Evolutionary conservation across 805 yeast genomes (phyloP).

Genomic region (Schwanniomyces yamadae): DNA sequence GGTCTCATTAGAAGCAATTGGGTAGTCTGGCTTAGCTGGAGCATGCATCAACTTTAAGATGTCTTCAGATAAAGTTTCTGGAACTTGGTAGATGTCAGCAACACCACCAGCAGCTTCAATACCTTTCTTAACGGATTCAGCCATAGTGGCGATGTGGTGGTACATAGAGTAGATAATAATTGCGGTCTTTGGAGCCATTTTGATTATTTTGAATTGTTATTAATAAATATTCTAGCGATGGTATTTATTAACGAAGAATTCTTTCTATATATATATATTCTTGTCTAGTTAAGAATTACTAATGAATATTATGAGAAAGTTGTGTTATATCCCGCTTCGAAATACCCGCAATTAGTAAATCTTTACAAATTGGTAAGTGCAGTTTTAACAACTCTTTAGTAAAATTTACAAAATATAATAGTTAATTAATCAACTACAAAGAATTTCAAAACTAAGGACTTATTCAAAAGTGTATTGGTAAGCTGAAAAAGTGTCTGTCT

Average conservation of each 20-base stretch:
- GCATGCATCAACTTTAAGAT: constrained; percentile 59
- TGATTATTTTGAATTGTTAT: constrained; percentile 1
- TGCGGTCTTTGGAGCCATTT: constrained; percentile 40
- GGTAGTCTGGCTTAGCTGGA: constrained; percentile 49
- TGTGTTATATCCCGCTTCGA: no score
- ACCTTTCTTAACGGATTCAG: constrained; percentile 67
- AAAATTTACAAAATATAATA: no score
- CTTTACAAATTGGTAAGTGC: constrained; percentile 3
- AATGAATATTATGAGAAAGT: no score
- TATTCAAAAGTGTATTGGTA: no score
- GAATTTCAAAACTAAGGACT: no score
- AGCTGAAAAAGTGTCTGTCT: no score
- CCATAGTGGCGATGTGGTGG: constrained; percentile 71
- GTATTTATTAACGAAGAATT: no score
- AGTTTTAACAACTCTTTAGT: no score
- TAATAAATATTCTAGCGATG: no score
- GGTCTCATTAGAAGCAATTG: constrained; percentile 60
- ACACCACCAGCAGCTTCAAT: constrained; percentile 62
- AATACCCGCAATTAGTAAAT: constrained; percentile 1
- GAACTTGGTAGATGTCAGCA: constrained; percentile 72
- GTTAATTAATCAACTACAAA: no score
- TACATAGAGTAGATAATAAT: constrained; percentile 65
- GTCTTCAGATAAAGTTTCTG: constrained; percentile 69
- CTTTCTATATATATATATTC: no score
- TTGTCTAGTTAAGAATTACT: no score